Evolutionary conservation across 75 land plant genomes (phyloP).

Genomic region (Pinus taeda): DNA sequence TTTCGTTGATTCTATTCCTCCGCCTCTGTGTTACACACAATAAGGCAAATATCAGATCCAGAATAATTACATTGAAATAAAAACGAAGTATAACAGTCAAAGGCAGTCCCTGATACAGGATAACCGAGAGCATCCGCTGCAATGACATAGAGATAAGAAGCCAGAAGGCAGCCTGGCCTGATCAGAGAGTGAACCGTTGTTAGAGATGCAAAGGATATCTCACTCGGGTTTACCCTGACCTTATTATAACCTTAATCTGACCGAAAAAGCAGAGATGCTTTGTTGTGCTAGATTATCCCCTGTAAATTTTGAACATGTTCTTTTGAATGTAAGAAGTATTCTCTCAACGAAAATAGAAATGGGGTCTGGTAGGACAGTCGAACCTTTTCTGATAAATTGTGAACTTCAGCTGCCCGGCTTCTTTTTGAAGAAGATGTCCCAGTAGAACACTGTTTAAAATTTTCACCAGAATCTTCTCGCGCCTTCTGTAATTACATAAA

Average conservation of each 20-base stretch:
- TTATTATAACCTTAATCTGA: too few relatives aligned
- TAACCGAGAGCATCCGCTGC: neutral
- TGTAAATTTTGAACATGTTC: too few relatives aligned
- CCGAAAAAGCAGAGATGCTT: too few relatives aligned
- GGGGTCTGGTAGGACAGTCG: too few relatives aligned
- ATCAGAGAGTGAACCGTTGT: neutral
- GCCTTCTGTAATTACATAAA: neutral
- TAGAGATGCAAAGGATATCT: too few relatives aligned
- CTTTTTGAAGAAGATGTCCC: constrained; percentile 33
- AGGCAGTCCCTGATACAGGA: neutral
- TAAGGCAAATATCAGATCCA: neutral
- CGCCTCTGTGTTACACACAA: constrained; percentile 22
- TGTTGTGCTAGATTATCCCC: too few relatives aligned
- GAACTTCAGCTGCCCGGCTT: constrained; percentile 78
- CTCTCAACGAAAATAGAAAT: too few relatives aligned
- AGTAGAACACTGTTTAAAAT: neutral
- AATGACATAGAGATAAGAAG: neutral
- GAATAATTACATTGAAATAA: neutral
- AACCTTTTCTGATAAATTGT: constrained; percentile 67
- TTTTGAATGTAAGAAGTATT: too few relatives aligned
- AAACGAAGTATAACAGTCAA: neutral
- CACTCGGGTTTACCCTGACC: too few relatives aligned
- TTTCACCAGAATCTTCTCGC: constrained; percentile 3
- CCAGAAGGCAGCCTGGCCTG: neutral
- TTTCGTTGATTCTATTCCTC: constrained; percentile 57